Base-by-base conservation (phyloP, 176 grass and related monocot species). In the Metroxylon sagu region DNA sequence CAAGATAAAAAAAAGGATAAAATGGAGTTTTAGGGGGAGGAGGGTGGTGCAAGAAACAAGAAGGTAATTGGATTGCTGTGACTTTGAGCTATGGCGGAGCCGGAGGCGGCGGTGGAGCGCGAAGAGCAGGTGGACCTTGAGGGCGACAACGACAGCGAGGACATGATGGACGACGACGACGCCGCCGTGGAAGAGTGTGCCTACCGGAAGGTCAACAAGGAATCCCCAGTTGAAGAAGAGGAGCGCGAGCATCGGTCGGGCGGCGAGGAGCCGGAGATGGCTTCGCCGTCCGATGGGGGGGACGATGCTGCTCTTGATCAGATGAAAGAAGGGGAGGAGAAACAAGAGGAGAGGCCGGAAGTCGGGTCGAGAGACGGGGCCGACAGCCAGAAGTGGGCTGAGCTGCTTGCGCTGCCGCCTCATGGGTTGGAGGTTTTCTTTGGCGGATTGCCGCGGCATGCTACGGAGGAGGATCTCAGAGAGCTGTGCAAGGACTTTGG, bases 51-150 rank as follows among this genome's bases (percentile, higher is more conserved):
- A 49, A 62, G 56, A 65, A 29, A 49, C 35, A 43, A 43, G 35
- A 14, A 43, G 12, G 35, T 43, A 14, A 12, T 12, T 43, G 7
- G 8, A 2, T 12, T 43, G 7, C 35, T 43, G 35, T 43, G 35
- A 43, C 35, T 43, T 7, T 43, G 35, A 43, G 35, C 35, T 43
- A 43, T 43, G 64, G 84, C 83, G 72, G 86, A 96, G 73, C 81
- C 84, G 58, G 93, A 43, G 35, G 35, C 8, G 35, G 35, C 12
- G 35, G 14, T 43, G 35, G 35, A 43, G 35, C 35, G 8, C 8
- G 35, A 98, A 76, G 93, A 98, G 74, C 93, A 98, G 78, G 62
- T 98, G 18, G 93, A 98, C 64, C 76, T 98, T 58, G 93, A 98
- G 16, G 93, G 87, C 25, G 93, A 98, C 66, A 83, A 84, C 30